Conservation (phyloP, 176 grass and related monocot species). For the Oryza brachyantha region DNA sequence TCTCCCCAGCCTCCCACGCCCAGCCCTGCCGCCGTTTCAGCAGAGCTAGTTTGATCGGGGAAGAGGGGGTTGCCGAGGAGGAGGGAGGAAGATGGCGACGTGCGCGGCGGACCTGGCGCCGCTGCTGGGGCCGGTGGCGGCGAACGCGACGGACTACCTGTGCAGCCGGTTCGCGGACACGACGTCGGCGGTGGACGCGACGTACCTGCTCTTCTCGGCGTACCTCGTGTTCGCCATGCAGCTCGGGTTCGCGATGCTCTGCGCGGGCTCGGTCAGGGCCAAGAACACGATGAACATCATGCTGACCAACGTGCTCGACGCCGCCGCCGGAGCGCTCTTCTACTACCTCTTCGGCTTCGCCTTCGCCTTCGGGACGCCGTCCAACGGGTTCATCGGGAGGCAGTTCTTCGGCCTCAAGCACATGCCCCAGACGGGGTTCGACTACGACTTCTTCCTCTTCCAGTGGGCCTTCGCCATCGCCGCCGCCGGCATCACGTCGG, state of each 20-base stretch:
- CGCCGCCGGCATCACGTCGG: slow-evolving; percentile 93
- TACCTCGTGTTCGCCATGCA: slow-evolving; percentile 98
- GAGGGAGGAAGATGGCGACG: slow-evolving; percentile 51
- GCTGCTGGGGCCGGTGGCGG: slow-evolving; percentile 58
- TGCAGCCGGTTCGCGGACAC: slow-evolving; percentile 71
- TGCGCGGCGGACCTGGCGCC: slow-evolving; percentile 61
- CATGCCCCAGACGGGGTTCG: slow-evolving; percentile 58
- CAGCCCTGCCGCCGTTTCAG: background rate
- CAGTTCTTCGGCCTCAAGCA: slow-evolving; percentile 88
- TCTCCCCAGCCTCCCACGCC: background rate
- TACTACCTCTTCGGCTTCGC: slow-evolving; percentile 97
- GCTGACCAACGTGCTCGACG: slow-evolving; percentile 97
- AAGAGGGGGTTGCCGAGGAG: background rate
- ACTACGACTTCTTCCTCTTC: slow-evolving; percentile 83
- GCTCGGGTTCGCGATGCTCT: slow-evolving; percentile 96
- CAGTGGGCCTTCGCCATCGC: slow-evolving; percentile 99
- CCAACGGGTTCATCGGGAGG: slow-evolving; percentile 88
- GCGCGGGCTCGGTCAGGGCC: slow-evolving; percentile 81
- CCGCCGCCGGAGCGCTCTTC: slow-evolving; percentile 78
- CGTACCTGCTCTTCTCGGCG: slow-evolving; percentile 96
- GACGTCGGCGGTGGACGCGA: slow-evolving; percentile 67
- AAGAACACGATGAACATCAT: slow-evolving; percentile 99
- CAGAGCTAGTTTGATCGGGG: background rate
- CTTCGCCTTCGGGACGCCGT: slow-evolving; percentile 85
- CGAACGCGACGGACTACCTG: slow-evolving; percentile 62